Evolutionary conservation across 2,329 filamentous ascomycete species (phyloP), one percentile per base, ranked within the genome.

Genomic region (Huntiella abstrusa): DNA sequence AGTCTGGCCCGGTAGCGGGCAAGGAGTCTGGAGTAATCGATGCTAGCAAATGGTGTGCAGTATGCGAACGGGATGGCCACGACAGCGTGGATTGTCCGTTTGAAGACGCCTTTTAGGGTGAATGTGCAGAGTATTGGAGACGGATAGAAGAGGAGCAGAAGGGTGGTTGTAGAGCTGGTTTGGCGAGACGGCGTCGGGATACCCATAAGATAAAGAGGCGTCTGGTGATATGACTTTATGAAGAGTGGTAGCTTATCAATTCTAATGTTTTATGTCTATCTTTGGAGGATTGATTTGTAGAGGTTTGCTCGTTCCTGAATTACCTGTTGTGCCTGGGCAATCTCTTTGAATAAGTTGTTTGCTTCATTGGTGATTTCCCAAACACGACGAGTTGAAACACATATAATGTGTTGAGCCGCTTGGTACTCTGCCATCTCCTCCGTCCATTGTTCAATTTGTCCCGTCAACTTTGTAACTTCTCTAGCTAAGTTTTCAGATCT

Each of bases 61-160:
- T 96, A 39, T 98, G 91, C 59, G 91, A 98, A 67, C 77, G 84
- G 51, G 91, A 98, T 57, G 91, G 91, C 11, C 91, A 98, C 59
- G 83, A 95, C 62, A 95, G 88, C 57, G 87, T 93, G 51, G 85
- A 92, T 61, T 94, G 87, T 62, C 86, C 87, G 10, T 82, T 93
- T 61, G 87, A 94, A 63, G 85, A 92, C 60, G 77, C 76, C 28
- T 82, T 79, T 53, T 79, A 65, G 60, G 47, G 22, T 7, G 19
- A 15, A 22, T 19, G 19, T 11, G 16, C 16, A 38, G 12, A 38
- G 12, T 28, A 28, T 28, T 28, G 22, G 22, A 7, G 22, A 10
- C 22, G 22, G 22, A 28, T 28, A 28, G 35, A 13, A 38, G 35
- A 13, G 35, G 12, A 15, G 5, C 13, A 38, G 35, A 38, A 38